phyloP scores from a whole-genome alignment of 495 filamentous ascomycete species.

The Achaetomiella virescens region DNA sequence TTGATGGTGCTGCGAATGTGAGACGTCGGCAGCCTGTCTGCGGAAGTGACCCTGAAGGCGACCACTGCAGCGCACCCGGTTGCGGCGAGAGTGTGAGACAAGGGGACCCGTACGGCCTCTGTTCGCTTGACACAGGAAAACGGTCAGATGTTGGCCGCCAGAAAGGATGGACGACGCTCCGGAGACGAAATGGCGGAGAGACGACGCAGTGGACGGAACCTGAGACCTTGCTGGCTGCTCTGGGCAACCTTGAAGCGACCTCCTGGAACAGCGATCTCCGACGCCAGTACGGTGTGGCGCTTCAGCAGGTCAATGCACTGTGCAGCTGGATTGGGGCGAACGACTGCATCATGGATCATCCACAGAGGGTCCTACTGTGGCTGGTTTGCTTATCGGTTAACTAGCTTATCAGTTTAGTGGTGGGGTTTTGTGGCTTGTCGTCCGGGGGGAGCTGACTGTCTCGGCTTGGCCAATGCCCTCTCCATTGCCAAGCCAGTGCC shows the following conservation, averaged over 20 bases:
- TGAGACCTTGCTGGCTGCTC: not conserved
- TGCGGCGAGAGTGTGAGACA: constrained; percentile 14
- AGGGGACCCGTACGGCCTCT: not conserved
- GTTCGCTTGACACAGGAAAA: not conserved
- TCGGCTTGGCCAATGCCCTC: too few species aligned
- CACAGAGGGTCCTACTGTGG: not conserved
- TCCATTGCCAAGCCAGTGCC: constrained; percentile 13
- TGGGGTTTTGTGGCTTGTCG: not conserved
- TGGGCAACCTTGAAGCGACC: not conserved
- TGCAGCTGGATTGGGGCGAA: not conserved
- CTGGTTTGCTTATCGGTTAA: not conserved
- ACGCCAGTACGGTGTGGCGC: not conserved
- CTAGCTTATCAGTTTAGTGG: too few species aligned
- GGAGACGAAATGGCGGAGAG: not conserved
- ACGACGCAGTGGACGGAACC: constrained; percentile 1
- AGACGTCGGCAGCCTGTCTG: constrained; percentile 2
- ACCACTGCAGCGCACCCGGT: constrained; percentile 3
- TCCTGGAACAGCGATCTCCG: not conserved
- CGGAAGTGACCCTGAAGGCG: constrained; percentile 9
- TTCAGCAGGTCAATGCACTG: constrained; percentile 2
- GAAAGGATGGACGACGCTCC: constrained; percentile 4
- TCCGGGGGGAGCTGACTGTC: too few species aligned
- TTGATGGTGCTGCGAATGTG: constrained; percentile 7
- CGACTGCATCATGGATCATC: not conserved
- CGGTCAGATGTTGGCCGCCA: constrained; percentile 8